These are phyloP conservation scores for Cyberlindnera veronae DNA, from an alignment of 805 yeast species.

Conservation along the genomic window DNA sequence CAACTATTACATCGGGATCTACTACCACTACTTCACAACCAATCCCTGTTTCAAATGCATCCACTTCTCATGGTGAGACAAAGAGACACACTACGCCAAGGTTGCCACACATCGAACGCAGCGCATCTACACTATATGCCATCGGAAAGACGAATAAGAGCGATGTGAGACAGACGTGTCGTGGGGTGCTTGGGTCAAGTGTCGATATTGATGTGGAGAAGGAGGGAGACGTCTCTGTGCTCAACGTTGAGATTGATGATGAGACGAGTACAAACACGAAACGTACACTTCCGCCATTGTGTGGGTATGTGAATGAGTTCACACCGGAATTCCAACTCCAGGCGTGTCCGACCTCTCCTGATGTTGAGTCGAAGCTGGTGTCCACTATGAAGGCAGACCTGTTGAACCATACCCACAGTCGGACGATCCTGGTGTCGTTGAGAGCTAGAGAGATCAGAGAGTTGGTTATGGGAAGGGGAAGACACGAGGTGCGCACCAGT, in stretches of 20 bases:
- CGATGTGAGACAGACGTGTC: constrained; percentile 10
- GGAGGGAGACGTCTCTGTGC: constrained; percentile 28
- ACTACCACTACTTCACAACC: constrained; percentile 1
- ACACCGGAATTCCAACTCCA: constrained; percentile 39
- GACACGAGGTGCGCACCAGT: constrained; percentile 8
- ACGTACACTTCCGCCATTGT: constrained; percentile 28
- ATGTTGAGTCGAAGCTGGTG: constrained; percentile 46
- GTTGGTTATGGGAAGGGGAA: constrained; percentile 16
- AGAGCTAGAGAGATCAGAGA: constrained; percentile 37
- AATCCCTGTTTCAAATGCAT: constrained; percentile 6
- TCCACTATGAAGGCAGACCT: constrained; percentile 53
- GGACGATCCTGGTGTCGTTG: constrained; percentile 33
- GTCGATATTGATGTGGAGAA: constrained; percentile 10
- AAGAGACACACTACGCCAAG: constrained; percentile 29
- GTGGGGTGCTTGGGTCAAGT: constrained; percentile 14
- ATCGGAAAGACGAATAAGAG: constrained; percentile 11
- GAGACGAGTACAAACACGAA: not conserved
- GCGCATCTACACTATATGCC: constrained; percentile 12
- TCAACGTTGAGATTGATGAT: constrained; percentile 27
- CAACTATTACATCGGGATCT: not conserved
- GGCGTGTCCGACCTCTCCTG: constrained; percentile 49
- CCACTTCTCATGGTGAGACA: constrained; percentile 6
- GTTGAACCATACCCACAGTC: constrained; percentile 17
- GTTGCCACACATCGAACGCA: constrained; percentile 28
- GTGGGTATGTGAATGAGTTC: constrained; percentile 25